Conservation (phyloP, 2,329 filamentous ascomycete species). For the Aspergillus jensenii region DNA sequence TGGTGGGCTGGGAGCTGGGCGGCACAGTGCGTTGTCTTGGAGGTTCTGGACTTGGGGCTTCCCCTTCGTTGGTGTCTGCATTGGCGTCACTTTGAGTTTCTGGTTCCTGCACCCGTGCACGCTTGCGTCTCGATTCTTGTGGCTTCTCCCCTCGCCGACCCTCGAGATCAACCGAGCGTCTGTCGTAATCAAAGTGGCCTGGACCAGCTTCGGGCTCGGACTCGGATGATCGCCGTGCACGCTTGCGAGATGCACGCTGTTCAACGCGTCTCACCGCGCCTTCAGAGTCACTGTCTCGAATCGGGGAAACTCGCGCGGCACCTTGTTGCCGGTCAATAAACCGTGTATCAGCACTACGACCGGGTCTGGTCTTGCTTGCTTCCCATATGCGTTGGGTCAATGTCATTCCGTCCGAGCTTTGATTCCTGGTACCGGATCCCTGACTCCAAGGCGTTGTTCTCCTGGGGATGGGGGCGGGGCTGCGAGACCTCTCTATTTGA, state of each 20-base stretch:
- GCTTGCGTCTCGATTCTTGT: conserved; percentile 7
- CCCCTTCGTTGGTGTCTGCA: background rate
- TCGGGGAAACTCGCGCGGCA: conserved; percentile 36
- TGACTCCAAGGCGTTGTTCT: background rate
- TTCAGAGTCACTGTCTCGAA: conserved; percentile 24
- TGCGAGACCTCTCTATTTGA: conserved; percentile 19
- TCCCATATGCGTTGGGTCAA: conserved; percentile 12
- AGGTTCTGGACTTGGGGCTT: background rate
- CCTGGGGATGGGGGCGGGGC: conserved; percentile 11
- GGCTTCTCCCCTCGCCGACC: conserved; percentile 37
- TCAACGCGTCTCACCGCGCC: conserved; percentile 16
- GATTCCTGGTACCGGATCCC: background rate
- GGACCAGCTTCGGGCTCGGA: conserved; percentile 39
- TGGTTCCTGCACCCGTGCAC: conserved; percentile 4
- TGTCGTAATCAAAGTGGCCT: conserved; percentile 44
- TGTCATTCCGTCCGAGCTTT: background rate
- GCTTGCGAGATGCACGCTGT: conserved; percentile 17
- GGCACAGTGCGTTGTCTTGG: background rate
- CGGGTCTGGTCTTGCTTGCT: background rate
- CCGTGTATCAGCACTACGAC: conserved; percentile 12
- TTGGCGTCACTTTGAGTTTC: background rate
- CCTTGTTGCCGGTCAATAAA: conserved; percentile 39
- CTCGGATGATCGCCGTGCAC: conserved; percentile 14
- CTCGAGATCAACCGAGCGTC: conserved; percentile 31
- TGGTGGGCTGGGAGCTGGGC: background rate